Evolutionary conservation across 169 alveolate species (phyloP).

Genomic region (Cryptosporidium meleagridis): DNA sequence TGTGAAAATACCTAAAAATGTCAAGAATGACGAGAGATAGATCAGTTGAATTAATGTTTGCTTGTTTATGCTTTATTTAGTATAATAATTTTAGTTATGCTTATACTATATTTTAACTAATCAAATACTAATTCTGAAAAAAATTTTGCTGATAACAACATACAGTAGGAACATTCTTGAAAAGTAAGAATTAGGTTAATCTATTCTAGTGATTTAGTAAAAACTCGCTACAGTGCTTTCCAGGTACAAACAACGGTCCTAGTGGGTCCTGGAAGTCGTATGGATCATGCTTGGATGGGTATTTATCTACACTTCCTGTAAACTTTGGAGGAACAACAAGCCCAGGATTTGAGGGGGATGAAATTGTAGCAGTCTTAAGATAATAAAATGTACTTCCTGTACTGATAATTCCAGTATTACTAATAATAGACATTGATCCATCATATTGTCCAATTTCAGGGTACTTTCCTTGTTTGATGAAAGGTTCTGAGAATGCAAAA

Average conservation of each 20-base stretch:
- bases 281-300: slow-evolving; percentile 59
- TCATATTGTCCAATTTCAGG: slow-evolving; percentile 69
- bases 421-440: slow-evolving; percentile 21
- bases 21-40: background rate
- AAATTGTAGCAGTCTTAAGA: slow-evolving; percentile 51
- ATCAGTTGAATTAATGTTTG: background rate
- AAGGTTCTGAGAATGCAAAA: slow-evolving; percentile 58
- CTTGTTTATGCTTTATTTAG: too few relatives aligned
- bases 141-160: background rate
- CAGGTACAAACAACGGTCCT: slow-evolving; percentile 67
- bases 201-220: slow-evolving; percentile 13
- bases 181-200: background rate
- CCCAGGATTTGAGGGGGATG: slow-evolving; percentile 66
- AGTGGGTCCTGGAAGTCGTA: slow-evolving; percentile 63
- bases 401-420: slow-evolving; percentile 5
- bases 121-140: too few relatives aligned
- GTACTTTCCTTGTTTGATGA: slow-evolving; percentile 44
- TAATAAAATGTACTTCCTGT: slow-evolving; percentile 23
- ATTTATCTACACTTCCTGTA: slow-evolving; percentile 31
- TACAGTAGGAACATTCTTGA: too few relatives aligned
- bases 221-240: slow-evolving; percentile 59
- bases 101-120: too few relatives aligned
- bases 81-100: too few relatives aligned
- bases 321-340: slow-evolving; percentile 49
- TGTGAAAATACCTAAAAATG: background rate